Evolutionary conservation across 495 filamentous ascomycete genomes (phyloP).

Genomic region (Trichoderma gamsii): DNA sequence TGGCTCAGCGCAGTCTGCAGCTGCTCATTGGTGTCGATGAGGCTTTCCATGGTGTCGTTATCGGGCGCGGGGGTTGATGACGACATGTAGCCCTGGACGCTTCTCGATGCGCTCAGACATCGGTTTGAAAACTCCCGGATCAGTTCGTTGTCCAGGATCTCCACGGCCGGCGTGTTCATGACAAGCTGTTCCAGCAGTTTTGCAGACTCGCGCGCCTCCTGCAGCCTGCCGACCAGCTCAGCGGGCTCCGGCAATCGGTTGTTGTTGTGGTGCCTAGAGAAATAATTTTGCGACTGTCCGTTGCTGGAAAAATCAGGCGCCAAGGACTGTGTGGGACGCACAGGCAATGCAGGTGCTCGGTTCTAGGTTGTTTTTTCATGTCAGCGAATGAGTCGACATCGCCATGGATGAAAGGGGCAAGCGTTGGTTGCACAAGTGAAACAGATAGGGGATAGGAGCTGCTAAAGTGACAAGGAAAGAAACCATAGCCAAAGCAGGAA

Average conservation of each 20-base stretch:
- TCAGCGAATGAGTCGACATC: not conserved
- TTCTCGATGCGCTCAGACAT: conserved; percentile 69
- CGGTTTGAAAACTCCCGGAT: conserved; percentile 89
- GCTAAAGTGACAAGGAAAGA: no score
- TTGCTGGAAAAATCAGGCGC: conserved; percentile 21
- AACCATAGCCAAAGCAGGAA: no score
- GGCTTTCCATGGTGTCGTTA: conserved; percentile 81
- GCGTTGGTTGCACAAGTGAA: no score
- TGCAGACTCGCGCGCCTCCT: conserved; percentile 84
- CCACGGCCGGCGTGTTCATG: conserved; percentile 68
- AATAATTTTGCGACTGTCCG: conserved; percentile 35
- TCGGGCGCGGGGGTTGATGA: conserved; percentile 73
- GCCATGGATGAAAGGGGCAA: no score
- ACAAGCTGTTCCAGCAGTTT: conserved; percentile 86
- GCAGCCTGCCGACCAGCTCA: conserved; percentile 78
- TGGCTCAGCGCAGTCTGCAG: conserved; percentile 69
- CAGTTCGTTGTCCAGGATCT: conserved; percentile 75
- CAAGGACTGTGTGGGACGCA: conserved; percentile 21
- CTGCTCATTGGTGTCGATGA: conserved; percentile 94
- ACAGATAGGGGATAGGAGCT: no score
- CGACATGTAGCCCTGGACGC: conserved; percentile 78
- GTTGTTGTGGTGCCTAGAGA: conserved; percentile 36
- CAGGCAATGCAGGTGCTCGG: conserved; percentile 13
- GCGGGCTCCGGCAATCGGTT: conserved; percentile 58
- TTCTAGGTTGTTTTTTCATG: not conserved